Evolutionary conservation across 805 yeast genomes (phyloP).

Genomic region (Torulaspora franciscae): DNA sequence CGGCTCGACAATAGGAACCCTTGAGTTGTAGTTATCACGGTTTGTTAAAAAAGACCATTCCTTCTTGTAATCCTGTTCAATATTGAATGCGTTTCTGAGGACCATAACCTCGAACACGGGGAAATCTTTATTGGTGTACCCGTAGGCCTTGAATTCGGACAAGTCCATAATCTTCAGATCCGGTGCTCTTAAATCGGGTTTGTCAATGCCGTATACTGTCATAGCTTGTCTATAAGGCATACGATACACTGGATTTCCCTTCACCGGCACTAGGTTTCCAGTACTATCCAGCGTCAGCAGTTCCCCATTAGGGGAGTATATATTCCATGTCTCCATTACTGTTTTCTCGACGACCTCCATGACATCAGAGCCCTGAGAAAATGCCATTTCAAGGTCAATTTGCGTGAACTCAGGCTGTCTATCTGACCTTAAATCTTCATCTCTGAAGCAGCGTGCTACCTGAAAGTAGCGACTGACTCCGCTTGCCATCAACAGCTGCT

Average conservation of each 20-base stretch:
- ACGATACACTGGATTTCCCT: constrained; percentile 35
- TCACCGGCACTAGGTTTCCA: constrained; percentile 22
- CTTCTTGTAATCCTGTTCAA: constrained; percentile 22
- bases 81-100: constrained; percentile 45
- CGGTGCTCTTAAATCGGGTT: constrained; percentile 79
- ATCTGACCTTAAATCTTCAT: constrained; percentile 90
- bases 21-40: constrained; percentile 43
- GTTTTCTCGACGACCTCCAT: constrained; percentile 56
- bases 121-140: constrained; percentile 43
- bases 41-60: constrained; percentile 42
- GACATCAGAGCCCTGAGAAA: constrained; percentile 65
- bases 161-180: constrained; percentile 47
- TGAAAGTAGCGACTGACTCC: constrained; percentile 86
- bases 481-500: constrained; percentile 90
- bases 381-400: constrained; percentile 91
- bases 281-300: constrained; percentile 32
- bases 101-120: constrained; percentile 74
- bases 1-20: constrained; percentile 55
- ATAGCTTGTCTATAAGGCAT: constrained; percentile 68
- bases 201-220: constrained; percentile 78
- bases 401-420: constrained; percentile 98
- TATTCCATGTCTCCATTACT: constrained; percentile 52
- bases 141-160: constrained; percentile 36
- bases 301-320: constrained; percentile 33
- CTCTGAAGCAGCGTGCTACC: constrained; percentile 90